A percentile compares a stretch with the other conserved stretches of the same genome.
Evolutionary conservation across 2,329 filamentous ascomycete genomes (phyloP).

Genomic region (Scedosporium dehoogii): DNA sequence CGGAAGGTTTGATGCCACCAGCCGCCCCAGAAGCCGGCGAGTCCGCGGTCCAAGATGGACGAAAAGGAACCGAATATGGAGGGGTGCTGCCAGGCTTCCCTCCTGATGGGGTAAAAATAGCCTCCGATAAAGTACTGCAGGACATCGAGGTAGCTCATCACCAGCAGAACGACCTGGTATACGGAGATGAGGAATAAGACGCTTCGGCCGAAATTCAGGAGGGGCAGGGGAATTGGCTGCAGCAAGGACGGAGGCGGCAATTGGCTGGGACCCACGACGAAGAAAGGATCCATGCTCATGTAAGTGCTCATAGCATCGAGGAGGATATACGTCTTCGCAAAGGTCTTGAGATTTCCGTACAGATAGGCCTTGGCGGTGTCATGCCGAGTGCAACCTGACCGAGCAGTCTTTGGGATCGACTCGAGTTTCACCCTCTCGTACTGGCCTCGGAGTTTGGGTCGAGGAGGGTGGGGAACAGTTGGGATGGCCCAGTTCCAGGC

Average conservation of each 20-base stretch:
- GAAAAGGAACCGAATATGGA: constrained; percentile 44
- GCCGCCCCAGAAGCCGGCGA: constrained; percentile 72
- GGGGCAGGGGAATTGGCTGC: constrained; percentile 26
- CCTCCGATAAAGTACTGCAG: constrained; percentile 39
- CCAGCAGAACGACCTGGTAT: constrained; percentile 47
- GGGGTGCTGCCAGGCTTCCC: constrained; percentile 42
- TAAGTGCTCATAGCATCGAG: constrained; percentile 61
- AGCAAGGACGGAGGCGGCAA: constrained; percentile 33
- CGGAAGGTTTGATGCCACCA: constrained; percentile 94
- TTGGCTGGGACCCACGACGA: constrained; percentile 38
- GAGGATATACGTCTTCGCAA: constrained; percentile 51
- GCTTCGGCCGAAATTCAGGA: constrained; percentile 47
- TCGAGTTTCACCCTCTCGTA: constrained; percentile 29
- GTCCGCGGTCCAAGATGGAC: constrained; percentile 55
- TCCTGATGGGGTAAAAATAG: constrained; percentile 39
- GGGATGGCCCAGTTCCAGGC: constrained; percentile 50
- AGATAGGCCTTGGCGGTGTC: constrained; percentile 35
- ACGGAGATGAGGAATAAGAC: constrained; percentile 46
- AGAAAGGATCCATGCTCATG: constrained; percentile 73
- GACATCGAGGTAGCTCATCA: constrained; percentile 52
- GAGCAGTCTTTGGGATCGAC: constrained; percentile 29
- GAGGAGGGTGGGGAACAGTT: constrained; percentile 32
- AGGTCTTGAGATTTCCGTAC: constrained; percentile 28
- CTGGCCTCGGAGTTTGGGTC: constrained; percentile 28
- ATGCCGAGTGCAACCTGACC: constrained; percentile 34